These are phyloP conservation scores for Cairneyella variabilis DNA, from an alignment of 495 filamentous ascomycete genomes.

Conservation along the genomic window DNA sequence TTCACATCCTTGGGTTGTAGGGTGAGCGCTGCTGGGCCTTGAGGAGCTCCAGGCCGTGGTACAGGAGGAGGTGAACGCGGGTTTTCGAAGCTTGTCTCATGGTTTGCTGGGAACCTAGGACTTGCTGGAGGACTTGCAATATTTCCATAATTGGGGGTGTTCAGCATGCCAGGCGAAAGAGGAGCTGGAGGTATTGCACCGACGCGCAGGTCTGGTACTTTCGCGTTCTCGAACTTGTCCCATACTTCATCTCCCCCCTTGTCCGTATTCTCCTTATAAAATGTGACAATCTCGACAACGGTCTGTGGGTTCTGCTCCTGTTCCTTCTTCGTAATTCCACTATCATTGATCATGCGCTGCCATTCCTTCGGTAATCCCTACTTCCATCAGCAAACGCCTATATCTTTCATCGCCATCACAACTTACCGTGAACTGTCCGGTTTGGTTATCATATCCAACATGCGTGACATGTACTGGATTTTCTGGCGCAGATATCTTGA, in stretches of 20 bases:
- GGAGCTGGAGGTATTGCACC: constrained; percentile 39
- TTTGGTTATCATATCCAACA: constrained; percentile 94
- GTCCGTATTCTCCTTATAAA: constrained; percentile 90
- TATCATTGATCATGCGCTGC: constrained; percentile 92
- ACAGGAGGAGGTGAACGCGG: constrained; percentile 90
- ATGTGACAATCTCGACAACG: constrained; percentile 89
- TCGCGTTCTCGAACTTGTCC: constrained; percentile 91
- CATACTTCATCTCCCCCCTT: constrained; percentile 77
- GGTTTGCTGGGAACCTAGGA: constrained; percentile 86
- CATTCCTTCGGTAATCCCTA: constrained; percentile 96
- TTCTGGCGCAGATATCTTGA: constrained; percentile 91
- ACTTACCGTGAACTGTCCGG: constrained; percentile 93
- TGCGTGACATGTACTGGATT: constrained; percentile 98
- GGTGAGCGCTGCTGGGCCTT: constrained; percentile 12
- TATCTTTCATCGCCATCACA: not conserved
- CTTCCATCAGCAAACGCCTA: constrained; percentile 15
- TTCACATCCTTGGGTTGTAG: constrained; percentile 44
- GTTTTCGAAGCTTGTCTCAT: constrained; percentile 95
- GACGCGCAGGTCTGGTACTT: constrained; percentile 51
- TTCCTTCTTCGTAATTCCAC: constrained; percentile 92
- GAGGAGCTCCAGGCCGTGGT: constrained; percentile 53
- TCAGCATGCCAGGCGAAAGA: constrained; percentile 36
- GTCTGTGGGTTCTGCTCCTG: constrained; percentile 93
- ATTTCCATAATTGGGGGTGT: constrained; percentile 38
- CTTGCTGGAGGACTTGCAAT: constrained; percentile 81